Base-by-base conservation (phyloP, 2,329 filamentous ascomycete species). In the Diaporthe amygdali region DNA sequence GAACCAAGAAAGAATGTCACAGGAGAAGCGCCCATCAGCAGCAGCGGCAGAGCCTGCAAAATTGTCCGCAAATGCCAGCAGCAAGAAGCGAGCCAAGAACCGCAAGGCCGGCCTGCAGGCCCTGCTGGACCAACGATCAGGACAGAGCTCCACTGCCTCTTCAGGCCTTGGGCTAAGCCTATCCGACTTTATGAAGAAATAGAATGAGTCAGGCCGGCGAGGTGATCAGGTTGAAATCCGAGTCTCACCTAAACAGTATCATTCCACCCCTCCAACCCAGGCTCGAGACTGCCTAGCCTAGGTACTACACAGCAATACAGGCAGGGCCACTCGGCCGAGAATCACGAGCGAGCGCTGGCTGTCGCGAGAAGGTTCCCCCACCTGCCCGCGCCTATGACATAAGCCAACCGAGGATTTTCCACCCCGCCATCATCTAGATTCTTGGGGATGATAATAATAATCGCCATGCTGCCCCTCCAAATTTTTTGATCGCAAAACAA, bases 71-170 rank as follows among this genome's bases (percentile, higher is more conserved):
- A 90, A 88, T 77, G 86, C 88, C 9, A 89, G 81, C 80, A 91
- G 88, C 81, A 91, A 90, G 81, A 92, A 91, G 81, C 85, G 90
- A 63, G 88, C 90, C 39, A 92, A 90, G 81, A 88, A 83, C 72
- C 84, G 90, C 72, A 93, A 92, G 79, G 88, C 89, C 41, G 90
- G 89, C 1, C 82, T 93, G n/a, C 89, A 92, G 77, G 90, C 90
- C 64, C 78, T 93, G 49, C 82, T 93, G n/a, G 85, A 86, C 59
- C 88, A 89, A 74, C 84, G 83, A 66, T 49, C 59, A 27, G 59
- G 44, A 41, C 84, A 83, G 76, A 76, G 82, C 5, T 76, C 82
- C 15, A 82, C 77, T 49, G 74, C 78, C 71, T 82, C 76, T 27
- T 76, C 75, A 39, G 81, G 83, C 3, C 77, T 84, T 54, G 82